Base-by-base conservation (phyloP, 495 filamentous ascomycete genomes). In the Penicillium malachiteum region DNA sequence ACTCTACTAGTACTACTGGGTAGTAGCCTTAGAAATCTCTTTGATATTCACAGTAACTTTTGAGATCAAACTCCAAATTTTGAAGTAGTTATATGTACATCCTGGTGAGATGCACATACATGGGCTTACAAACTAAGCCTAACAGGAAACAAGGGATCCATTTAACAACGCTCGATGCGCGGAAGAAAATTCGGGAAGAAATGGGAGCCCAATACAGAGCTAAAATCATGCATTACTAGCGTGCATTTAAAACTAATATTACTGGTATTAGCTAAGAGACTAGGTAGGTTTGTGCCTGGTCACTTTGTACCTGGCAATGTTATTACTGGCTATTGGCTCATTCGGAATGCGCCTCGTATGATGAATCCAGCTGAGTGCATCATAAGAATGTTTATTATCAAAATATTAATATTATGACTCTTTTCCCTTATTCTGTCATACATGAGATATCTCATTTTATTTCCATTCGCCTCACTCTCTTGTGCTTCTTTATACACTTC, bases 291-390 rank as follows among this genome's bases (percentile, higher is more conserved):
- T 26, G 21, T 26, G 21, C 21, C 21, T 26, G 37, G 37, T 14
- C 37, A 39, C 37, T 39, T 11, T 14, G n/a, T 26, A 26, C 21
- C 21, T 26, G 21, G 21, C 21, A 2, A 26, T 26, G 21, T 4
- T 26, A 26, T 26, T 1, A 26, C 21, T 1, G 21, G 21, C 21
- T 26, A 26, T 26, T 26, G 21, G 21, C 21, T 26, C 21, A 37
- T 13, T 37, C 8, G 34, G 34, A 41, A 41, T 17, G 13, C 39
- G 6, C 16, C 30, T 48, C 46, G 33, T 35, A 49, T 49, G 46
- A 49, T 49, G 46, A 49, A 31, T 9, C 31, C 46, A 49, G 46
- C 46, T 49, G 46, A 49, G 32, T 48, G 34, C 34, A 37, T 37
- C 34, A 37, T 37, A 37, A 37, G 21, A 26, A 26, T 26, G 21